Conservation (phyloP, 305 asterid genomes). For the Ilex paraguariensis region DNA sequence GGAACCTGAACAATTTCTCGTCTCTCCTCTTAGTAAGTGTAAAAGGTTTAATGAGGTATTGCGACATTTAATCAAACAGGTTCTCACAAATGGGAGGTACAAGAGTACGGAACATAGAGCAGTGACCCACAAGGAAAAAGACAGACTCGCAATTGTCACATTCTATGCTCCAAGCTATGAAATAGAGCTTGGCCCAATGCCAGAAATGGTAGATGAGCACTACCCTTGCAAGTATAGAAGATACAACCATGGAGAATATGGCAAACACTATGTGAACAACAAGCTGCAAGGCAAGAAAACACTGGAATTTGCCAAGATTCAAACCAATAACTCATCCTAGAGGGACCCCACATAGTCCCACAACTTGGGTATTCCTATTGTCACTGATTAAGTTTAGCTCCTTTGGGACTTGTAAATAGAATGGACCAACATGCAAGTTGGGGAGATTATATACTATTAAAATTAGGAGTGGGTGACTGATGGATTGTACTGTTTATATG, state of each 20-base stretch:
- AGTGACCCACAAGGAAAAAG: conserved; percentile 69
- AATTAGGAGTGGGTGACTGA: background rate
- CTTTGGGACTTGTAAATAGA: conserved; percentile 27
- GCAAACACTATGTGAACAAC: conserved; percentile 84
- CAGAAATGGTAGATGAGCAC: conserved; percentile 47
- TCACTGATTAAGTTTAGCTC: too few relatives aligned
- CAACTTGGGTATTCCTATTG: background rate
- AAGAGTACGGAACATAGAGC: conserved; percentile 97
- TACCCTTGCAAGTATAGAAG: conserved; percentile 66
- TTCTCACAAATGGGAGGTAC: conserved; percentile 79
- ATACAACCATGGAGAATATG: conserved; percentile 93
- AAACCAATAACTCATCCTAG: background rate
- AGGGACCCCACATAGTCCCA: conserved; percentile 7
- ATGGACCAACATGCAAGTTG: conserved; percentile 30
- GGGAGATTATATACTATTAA: background rate
- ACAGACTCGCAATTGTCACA: conserved; percentile 84
- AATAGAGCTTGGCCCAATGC: conserved; percentile 64
- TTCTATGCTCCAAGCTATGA: conserved; percentile 95
- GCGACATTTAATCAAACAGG: conserved; percentile 28
- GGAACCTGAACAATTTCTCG: background rate
- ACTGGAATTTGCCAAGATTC: conserved; percentile 67
- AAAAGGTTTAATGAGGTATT: too few relatives aligned
- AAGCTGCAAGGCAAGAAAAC: conserved; percentile 91
- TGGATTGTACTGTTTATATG: conserved; percentile 20
- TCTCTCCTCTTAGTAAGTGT: background rate